These are phyloP conservation scores for Panicum hallii DNA, from an alignment of 202 grass and related monocot species.

Conservation along the genomic window DNA sequence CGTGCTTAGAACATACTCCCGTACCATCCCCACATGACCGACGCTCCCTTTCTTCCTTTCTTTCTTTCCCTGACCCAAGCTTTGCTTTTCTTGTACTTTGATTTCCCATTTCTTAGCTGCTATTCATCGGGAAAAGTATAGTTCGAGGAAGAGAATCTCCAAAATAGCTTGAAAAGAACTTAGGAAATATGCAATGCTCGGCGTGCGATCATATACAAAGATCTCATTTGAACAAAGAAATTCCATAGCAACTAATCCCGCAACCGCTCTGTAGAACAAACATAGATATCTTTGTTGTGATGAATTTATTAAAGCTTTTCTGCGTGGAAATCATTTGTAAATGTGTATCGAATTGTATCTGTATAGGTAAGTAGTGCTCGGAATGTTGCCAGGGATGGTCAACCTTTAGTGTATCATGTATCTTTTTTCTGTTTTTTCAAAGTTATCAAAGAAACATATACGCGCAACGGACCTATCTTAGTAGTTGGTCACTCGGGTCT, in stretches of 20 bases:
- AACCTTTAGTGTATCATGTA: not conserved
- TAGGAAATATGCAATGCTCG: not conserved
- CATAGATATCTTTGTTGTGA: too few species aligned
- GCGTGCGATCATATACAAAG: not conserved
- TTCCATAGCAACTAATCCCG: too few species aligned
- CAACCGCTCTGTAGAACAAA: too few species aligned
- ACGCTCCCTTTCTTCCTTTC: conserved; percentile 32
- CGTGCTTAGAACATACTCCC: conserved; percentile 25
- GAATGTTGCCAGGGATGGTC: conserved; percentile 13
- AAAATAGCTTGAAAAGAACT: not conserved
- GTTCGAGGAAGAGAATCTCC: not conserved
- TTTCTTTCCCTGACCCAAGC: not conserved
- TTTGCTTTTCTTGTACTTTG: not conserved
- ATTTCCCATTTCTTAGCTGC: not conserved
- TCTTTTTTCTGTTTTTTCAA: not conserved
- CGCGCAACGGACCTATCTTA: conserved; percentile 25
- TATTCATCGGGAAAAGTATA: not conserved
- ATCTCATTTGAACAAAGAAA: not conserved
- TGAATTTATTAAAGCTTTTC: not conserved
- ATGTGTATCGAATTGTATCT: not conserved
- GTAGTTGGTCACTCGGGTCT: conserved; percentile 18
- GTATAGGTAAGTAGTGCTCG: not conserved
- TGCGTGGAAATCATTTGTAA: not conserved
- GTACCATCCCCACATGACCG: conserved; percentile 40
- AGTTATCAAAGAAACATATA: conserved; percentile 10